Percentiles rank a stretch among this genome's conserved stretches.
Conservation (phyloP, 768 basidiomycete species). For the Tricholoma flavovirens region DNA sequence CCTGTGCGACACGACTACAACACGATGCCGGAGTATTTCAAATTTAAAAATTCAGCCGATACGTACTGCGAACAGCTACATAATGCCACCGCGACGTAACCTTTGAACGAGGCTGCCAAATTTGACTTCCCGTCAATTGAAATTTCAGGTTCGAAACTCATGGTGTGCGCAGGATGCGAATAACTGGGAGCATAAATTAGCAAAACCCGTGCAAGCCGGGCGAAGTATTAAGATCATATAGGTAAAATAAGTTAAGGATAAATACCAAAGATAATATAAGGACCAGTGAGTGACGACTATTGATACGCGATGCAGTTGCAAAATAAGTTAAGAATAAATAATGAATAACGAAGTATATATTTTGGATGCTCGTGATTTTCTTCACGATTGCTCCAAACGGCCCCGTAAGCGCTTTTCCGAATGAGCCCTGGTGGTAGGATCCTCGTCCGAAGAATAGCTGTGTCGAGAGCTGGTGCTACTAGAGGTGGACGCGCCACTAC, state of each 20-base stretch:
- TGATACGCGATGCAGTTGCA: not conserved
- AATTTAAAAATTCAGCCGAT: constrained; percentile 4
- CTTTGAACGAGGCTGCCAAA: constrained; percentile 1
- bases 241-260: not conserved
- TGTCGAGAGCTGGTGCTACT: constrained; percentile 35
- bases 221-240: not conserved
- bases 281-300: not conserved
- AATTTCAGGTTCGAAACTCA: not conserved
- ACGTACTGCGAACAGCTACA: constrained; percentile 1
- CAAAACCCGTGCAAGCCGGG: not conserved
- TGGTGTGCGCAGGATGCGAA: not conserved
- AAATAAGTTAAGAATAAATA: constrained; percentile 12
- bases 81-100: not conserved
- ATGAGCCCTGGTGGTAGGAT: constrained; percentile 19
- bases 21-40: constrained; percentile 7
- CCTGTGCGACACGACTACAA: constrained; percentile 6
- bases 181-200: not conserved
- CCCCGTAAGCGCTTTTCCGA: constrained; percentile 30
- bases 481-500: constrained; percentile 35
- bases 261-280: not conserved
- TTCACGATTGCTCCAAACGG: constrained; percentile 7
- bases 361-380: not conserved
- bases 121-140: not conserved
- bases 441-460: constrained; percentile 33
- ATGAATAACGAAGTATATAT: not conserved